phyloP scores from a whole-genome alignment of 805 yeast species.

The Candida nitratophila region DNA sequence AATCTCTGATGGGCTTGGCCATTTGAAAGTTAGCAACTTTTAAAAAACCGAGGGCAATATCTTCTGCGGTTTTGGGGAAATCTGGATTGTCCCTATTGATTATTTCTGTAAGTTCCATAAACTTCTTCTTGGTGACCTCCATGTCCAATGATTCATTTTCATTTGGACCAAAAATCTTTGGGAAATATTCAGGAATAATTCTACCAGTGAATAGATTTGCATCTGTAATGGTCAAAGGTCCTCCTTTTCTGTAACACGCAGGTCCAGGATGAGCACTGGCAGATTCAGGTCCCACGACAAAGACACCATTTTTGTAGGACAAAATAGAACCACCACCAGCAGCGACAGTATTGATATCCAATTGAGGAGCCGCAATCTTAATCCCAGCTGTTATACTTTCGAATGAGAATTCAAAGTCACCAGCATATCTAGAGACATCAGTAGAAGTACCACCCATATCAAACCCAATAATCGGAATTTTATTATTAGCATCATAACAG shows the following conservation, averaged over 20 bases:
- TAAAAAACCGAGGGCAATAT: constrained; percentile 75
- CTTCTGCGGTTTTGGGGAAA: constrained; percentile 41
- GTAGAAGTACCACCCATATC: constrained; percentile 94
- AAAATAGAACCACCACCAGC: no score
- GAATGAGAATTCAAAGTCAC: constrained; percentile 68
- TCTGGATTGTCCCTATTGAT: constrained; percentile 48
- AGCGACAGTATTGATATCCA: constrained; percentile 76
- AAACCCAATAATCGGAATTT: constrained; percentile 66
- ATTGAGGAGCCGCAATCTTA: constrained; percentile 76
- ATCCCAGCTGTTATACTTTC: constrained; percentile 82
- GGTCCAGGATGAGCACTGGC: constrained; percentile 91
- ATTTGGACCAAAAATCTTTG: constrained; percentile 78
- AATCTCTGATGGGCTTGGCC: constrained; percentile 80
- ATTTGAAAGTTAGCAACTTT: constrained; percentile 81
- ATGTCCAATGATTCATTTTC: constrained; percentile 65
- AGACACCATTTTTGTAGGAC: constrained; percentile 61
- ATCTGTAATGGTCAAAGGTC: constrained; percentile 80
- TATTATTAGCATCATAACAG: constrained; percentile 48
- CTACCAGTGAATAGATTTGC: constrained; percentile 73
- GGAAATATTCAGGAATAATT: constrained; percentile 66
- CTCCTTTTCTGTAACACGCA: constrained; percentile 78
- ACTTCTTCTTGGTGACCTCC: constrained; percentile 41
- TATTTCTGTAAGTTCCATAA: constrained; percentile 42
- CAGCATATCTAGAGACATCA: constrained; percentile 72
- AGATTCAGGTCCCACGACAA: constrained; percentile 80